Evolutionary conservation across 164 flowering plant genomes (phyloP), one percentile per base, ranked within the genome.

Genomic region (Vitis cinerea): DNA sequence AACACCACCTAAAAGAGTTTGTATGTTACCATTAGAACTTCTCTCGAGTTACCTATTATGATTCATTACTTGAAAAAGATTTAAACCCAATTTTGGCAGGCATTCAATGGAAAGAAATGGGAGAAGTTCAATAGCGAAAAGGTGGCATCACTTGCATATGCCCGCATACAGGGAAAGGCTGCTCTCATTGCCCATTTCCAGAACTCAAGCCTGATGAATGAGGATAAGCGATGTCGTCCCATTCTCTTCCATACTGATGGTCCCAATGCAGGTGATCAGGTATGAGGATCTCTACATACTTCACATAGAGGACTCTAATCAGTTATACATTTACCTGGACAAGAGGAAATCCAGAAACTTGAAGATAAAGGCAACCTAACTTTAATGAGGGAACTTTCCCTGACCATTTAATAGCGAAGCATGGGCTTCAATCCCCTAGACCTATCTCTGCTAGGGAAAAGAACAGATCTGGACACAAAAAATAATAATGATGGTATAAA

Each of bases 131-230:
- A 86, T 48, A 86, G 89, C 66, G 89, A 86, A 72, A 86, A 86
- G 73, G 89, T 86, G 65, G 89, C 89, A 48, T 77, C 83, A 16
- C 80, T 86, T 70, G 89, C 89, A 27, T 86, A 86, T 84, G 89
- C 82, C 48, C 83, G 89, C n/a, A 84, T 86, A 71, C 90, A 86
- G 70, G 90, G 90, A 49, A 86, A 82, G 74, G 56, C 84, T 71
- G 87, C 90, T 67, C 90, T 86, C 17, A 75, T 86, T 76, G 81
- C 90, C 51, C 90, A 86, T 77, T 86, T 86, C 68, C 90, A 86
- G 72, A 86, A 86, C 59, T 86, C 90, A 66, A 86, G 90, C 78
- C 76, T 84, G 81, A 84, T 86, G 87, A 86, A 86, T 72, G 89
- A 86, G 76, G 89, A 86, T 67, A 84, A 84, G 72, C 81, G 87